Evolutionary conservation across 345 rosid genomes (phyloP).

Genomic region (Populus pruinosa): DNA sequence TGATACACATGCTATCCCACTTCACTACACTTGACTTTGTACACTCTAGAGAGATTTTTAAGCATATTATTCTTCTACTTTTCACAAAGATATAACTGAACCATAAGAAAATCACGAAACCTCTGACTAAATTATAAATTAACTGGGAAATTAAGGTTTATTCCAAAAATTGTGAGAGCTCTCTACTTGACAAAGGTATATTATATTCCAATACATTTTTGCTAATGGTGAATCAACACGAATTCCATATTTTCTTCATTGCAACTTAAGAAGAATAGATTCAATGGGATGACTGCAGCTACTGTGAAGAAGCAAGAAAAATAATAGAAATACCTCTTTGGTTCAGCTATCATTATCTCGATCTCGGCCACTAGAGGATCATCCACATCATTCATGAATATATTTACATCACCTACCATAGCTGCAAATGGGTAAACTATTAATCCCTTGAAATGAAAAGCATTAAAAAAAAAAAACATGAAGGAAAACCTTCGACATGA

Average conservation of each 20-base stretch:
- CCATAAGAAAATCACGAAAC: neutral
- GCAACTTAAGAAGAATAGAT: neutral
- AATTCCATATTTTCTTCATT: no score
- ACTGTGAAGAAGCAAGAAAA: neutral
- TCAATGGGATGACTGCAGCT: no score
- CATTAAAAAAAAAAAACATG: neutral
- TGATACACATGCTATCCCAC: neutral
- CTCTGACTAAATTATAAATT: neutral
- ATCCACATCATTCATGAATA: constrained; percentile 91
- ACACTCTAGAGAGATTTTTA: neutral
- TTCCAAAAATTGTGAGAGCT: no score
- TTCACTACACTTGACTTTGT: no score
- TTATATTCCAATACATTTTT: no score
- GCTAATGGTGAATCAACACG: no score
- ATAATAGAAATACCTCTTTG: constrained; percentile 50
- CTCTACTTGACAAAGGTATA: no score
- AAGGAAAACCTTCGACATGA: constrained; percentile 55
- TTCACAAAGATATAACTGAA: neutral
- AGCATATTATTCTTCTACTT: neutral
- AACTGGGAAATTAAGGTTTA: no score
- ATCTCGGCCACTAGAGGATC: constrained; percentile 72
- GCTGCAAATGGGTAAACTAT: constrained; percentile 37
- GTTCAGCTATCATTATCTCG: constrained; percentile 93
- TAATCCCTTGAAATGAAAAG: neutral
- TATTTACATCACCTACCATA: constrained; percentile 89